Evolutionary conservation across 768 basidiomycete species (phyloP), one percentile per base, ranked within the genome.

Genomic region (Suillus luteus): DNA sequence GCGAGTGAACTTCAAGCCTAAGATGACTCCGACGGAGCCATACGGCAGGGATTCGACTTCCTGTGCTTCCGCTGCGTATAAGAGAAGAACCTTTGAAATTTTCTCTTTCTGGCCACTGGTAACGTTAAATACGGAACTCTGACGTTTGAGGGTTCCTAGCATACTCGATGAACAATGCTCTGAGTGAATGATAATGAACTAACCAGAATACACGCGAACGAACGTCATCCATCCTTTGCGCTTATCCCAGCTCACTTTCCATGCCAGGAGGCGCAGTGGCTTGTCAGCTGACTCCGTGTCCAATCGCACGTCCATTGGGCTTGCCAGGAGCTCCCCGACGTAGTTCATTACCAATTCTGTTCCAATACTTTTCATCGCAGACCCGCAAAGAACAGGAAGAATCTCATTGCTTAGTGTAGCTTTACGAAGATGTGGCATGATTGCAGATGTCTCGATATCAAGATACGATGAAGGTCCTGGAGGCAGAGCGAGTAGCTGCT

Each of bases 221-320:
- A 93, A 95, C 2, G 93, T 95, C 92, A 95, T 93, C 93, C 93
- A 95, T 27, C 93, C 93, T 68, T 83, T 83, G 62, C 78, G 85
- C 63, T 86, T 87, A 70, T 95, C 92, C 93, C 92, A 94, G 37
- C 80, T 82, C 24, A 95, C 93, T 72, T 95, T 95, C 93, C 94
- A 95, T 2, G 91, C 93, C 33, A 95, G 79, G 66, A 89, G 73
- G 41, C 84, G 86, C 27, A 91, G 70, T 1, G 87, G 85, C 0
- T 82, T 71, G 61, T 84, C 83, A 27, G 74, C 68, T 19, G 70
- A 71, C 66, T 85, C 83, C 15, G 68, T 68, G 49, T 82, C 79
- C 59, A 83, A 80, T 35, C 75, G 72, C 11, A 91, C 81, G 67
- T 95, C 93, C 19, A 87, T 59, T 7, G 93, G 93, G 62, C 88